A percentile compares a stretch with the other conserved stretches of the same genome.
phyloP scores from a whole-genome alignment of 1,284 basidiomycete genomes.

The Moniliophthora roreri region DNA sequence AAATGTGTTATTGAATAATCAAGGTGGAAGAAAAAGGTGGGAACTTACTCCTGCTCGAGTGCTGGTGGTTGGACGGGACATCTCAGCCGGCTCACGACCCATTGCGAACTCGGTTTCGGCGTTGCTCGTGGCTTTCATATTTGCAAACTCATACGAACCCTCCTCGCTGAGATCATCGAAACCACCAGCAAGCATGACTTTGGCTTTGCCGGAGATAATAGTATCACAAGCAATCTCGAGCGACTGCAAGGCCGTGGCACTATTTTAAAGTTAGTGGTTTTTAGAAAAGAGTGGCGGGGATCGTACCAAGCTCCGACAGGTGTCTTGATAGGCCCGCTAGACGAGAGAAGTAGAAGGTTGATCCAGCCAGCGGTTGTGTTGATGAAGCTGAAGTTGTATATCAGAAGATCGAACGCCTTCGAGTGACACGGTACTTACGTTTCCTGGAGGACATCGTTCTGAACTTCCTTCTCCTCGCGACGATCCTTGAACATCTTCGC shows the following conservation, averaged over 20 bases:
- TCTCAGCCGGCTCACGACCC: slow-evolving; percentile 97
- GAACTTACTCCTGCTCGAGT: slow-evolving; percentile 83
- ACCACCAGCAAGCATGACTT: slow-evolving; percentile 98
- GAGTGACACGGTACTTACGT: slow-evolving; percentile 58
- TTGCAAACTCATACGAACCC: slow-evolving; percentile 96
- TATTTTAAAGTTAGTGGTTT: slow-evolving; percentile 26
- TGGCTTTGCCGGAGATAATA: slow-evolving; percentile 93
- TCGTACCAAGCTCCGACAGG: slow-evolving; percentile 95
- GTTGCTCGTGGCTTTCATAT: slow-evolving; percentile 99
- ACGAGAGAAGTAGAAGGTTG: slow-evolving; percentile 91
- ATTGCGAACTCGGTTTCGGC: slow-evolving; percentile 96
- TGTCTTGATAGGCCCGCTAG: slow-evolving; percentile 97
- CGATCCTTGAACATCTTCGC: slow-evolving; percentile 98
- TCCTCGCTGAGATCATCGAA: slow-evolving; percentile 98
- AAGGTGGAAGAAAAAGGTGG: slow-evolving; percentile 1
- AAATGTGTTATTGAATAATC: slow-evolving; percentile 15
- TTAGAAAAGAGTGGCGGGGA: neutral
- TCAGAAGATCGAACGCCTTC: slow-evolving; percentile 11
- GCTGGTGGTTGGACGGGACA: slow-evolving; percentile 96
- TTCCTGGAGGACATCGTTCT: slow-evolving; percentile 98
- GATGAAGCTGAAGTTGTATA: slow-evolving; percentile 69
- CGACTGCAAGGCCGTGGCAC: slow-evolving; percentile 96
- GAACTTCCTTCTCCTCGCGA: slow-evolving; percentile 94
- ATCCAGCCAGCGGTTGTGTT: slow-evolving; percentile 98
- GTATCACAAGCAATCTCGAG: slow-evolving; percentile 98